Conservation (phyloP, 768 basidiomycete species). For the Psilocybe cubensis region DNA sequence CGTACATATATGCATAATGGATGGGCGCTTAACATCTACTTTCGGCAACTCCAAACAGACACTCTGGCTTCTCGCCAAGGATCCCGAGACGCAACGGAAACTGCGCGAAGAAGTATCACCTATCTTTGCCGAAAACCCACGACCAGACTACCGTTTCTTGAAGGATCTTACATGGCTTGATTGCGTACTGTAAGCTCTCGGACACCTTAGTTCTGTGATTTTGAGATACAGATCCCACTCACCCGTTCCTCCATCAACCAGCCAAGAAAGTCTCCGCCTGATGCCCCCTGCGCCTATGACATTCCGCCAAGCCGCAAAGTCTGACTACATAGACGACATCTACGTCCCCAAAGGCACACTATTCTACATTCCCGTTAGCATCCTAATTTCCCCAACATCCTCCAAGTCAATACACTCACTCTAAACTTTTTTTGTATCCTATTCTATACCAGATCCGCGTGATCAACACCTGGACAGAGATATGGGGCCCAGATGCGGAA, state of each 20-base stretch:
- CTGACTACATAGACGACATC: constrained; percentile 43
- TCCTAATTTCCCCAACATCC: background rate
- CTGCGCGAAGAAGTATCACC: constrained; percentile 58
- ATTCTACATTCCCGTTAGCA: constrained; percentile 39
- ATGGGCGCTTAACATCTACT: background rate
- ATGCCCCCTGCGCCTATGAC: constrained; percentile 45
- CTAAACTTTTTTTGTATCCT: background rate
- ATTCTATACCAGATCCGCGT: constrained; percentile 43
- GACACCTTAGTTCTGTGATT: background rate
- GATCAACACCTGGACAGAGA: constrained; percentile 50
- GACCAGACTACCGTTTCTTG: constrained; percentile 42
- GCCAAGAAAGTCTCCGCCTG: constrained; percentile 44
- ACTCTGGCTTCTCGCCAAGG: constrained; percentile 55
- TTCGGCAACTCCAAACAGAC: constrained; percentile 32
- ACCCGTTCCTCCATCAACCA: constrained; percentile 12
- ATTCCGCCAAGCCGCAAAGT: constrained; percentile 38
- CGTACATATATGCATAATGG: too few relatives aligned
- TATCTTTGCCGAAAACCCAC: constrained; percentile 32
- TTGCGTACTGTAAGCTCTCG: constrained; percentile 38
- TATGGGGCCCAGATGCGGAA: constrained; percentile 57
- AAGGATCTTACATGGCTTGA: constrained; percentile 44
- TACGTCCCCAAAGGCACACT: constrained; percentile 47
- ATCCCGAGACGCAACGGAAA: constrained; percentile 49
- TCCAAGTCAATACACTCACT: too few relatives aligned
- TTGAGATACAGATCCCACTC: background rate